Evolutionary conservation across 257 asterid species (phyloP).

Genomic region (Nicotiana noctiflora): DNA sequence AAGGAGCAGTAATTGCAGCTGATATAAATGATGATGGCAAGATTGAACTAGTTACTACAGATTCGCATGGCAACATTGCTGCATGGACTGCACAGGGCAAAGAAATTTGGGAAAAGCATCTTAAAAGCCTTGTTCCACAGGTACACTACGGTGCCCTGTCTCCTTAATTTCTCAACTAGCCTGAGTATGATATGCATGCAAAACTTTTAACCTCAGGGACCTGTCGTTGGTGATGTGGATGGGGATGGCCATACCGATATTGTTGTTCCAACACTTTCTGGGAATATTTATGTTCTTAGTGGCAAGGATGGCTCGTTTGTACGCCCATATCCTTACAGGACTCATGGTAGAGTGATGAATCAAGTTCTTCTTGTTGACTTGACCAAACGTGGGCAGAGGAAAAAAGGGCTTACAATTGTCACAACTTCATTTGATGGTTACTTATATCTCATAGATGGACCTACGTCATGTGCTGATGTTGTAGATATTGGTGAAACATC

Average conservation of each 20-base stretch:
- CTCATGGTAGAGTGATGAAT: conserved; percentile 97
- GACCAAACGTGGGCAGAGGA: conserved; percentile 82
- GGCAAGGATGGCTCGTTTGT: conserved; percentile 92
- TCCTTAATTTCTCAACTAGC: not conserved
- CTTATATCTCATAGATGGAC: conserved; percentile 91
- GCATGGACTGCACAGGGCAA: conserved; percentile 99
- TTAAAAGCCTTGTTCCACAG: conserved; percentile 91
- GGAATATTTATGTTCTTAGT: conserved; percentile 89
- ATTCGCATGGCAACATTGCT: conserved; percentile 95
- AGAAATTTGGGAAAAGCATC: conserved; percentile 87
- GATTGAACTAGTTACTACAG: conserved; percentile 89
- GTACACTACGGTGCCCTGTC: conserved; percentile 4
- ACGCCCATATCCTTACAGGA: conserved; percentile 89
- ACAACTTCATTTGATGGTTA: conserved; percentile 96
- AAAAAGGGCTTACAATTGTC: conserved; percentile 87
- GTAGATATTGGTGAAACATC: conserved; percentile 99
- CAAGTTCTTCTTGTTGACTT: conserved; percentile 94
- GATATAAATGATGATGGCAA: conserved; percentile 98
- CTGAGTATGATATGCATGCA: not conserved
- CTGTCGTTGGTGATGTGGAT: conserved; percentile 88
- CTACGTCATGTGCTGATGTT: conserved; percentile 97
- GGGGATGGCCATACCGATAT: conserved; percentile 98
- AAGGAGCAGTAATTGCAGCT: conserved; percentile 94
- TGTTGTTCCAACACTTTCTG: conserved; percentile 90
- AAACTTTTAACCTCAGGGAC: conserved; percentile 36